A percentile compares a stretch with the other conserved stretches of the same genome.
Evolutionary conservation across 352 stramenopile species (phyloP).

Genomic region (Pythium insidiosum): DNA sequence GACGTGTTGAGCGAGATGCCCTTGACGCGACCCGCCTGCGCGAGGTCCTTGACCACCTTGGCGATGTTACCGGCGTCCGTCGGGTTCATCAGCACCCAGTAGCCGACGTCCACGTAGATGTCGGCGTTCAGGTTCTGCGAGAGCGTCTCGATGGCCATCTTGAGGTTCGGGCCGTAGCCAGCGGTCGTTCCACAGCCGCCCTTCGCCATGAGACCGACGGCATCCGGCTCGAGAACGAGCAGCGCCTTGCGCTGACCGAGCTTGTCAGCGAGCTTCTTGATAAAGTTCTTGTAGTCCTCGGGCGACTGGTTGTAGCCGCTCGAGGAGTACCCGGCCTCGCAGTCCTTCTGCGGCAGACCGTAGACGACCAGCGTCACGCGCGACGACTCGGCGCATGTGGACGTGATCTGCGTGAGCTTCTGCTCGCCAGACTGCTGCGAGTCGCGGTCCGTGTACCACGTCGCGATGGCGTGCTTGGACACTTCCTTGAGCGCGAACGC

Average conservation of each 20-base stretch:
- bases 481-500: slow-evolving; percentile 39
- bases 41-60: slow-evolving; percentile 30
- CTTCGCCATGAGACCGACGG: slow-evolving; percentile 40
- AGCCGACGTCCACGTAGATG: slow-evolving; percentile 68
- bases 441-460: slow-evolving; percentile 57
- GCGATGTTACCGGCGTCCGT: slow-evolving; percentile 21
- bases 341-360: slow-evolving; percentile 68
- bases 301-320: slow-evolving; percentile 28
- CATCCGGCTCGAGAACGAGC: slow-evolving; percentile 65
- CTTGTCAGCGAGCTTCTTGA: slow-evolving; percentile 25
- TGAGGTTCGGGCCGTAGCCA: slow-evolving; percentile 41
- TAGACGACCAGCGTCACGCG: slow-evolving; percentile 58
- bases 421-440: slow-evolving; percentile 25
- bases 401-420: slow-evolving; percentile 18
- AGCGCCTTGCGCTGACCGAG: slow-evolving; percentile 52
- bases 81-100: slow-evolving; percentile 38
- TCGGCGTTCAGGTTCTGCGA: slow-evolving; percentile 53
- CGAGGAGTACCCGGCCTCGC: slow-evolving; percentile 37
- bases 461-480: slow-evolving; percentile 46
- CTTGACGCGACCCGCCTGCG: slow-evolving; percentile 23
- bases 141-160: slow-evolving; percentile 34
- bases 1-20: slow-evolving; percentile 73
- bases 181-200: slow-evolving; percentile 19
- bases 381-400: slow-evolving; percentile 25
- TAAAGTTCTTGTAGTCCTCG: slow-evolving; percentile 37